Conservation (phyloP, 2,329 filamentous ascomycete genomes). For the Trichoderma sp. region DNA sequence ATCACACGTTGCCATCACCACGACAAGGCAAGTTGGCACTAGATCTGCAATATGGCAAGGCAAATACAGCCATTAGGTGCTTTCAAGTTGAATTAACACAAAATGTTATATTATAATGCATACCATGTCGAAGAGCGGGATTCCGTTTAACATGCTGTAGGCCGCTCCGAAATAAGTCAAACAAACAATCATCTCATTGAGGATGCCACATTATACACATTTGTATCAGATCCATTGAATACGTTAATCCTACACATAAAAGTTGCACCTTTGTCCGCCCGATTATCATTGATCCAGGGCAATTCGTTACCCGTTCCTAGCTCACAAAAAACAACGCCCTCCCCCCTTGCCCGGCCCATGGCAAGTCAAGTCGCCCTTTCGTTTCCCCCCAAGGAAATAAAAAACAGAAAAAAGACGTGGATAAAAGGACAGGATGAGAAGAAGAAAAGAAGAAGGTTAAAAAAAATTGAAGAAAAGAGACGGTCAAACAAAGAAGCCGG, state of each 20-base stretch:
- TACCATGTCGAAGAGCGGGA: too few species aligned
- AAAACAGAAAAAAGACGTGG: neutral
- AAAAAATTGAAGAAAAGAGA: neutral
- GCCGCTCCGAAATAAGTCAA: too few species aligned
- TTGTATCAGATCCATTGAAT: neutral
- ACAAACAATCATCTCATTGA: neutral
- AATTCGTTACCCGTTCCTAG: conserved; percentile 2
- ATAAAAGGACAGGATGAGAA: neutral
- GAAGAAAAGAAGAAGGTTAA: neutral
- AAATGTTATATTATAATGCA: too few species aligned
- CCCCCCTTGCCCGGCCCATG: neutral
- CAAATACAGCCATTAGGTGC: too few species aligned
- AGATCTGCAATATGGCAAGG: too few species aligned
- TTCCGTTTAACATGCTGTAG: too few species aligned
- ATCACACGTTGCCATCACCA: too few species aligned
- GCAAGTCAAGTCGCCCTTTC: neutral
- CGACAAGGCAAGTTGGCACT: too few species aligned
- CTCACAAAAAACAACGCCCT: conserved; percentile 10
- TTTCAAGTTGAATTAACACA: too few species aligned
- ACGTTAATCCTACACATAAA: conserved; percentile 10
- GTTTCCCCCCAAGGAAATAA: neutral
- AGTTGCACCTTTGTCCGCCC: neutral
- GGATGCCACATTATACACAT: neutral
- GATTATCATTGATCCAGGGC: conserved; percentile 4
- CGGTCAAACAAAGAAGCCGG: neutral